Evolutionary conservation across 495 filamentous ascomycete species (phyloP), one percentile per base, ranked within the genome.

Genomic region (Choiromyces venosus): DNA sequence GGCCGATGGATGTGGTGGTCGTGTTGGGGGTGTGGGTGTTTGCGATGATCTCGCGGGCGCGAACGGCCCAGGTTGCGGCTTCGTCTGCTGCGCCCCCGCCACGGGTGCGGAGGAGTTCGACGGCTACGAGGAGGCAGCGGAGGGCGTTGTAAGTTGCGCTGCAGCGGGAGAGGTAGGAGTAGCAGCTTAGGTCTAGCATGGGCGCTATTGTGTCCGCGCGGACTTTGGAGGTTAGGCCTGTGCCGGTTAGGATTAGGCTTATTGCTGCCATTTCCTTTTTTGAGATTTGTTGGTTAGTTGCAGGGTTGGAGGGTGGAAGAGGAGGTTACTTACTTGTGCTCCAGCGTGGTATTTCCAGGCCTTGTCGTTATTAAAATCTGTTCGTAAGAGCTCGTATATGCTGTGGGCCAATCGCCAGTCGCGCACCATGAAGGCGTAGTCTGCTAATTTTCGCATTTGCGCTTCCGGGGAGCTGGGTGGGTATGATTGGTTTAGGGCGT

Each of bases 321-420:
- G n/a, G n/a, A n/a, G n/a, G n/a, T n/a, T 25, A 36, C 56, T 21
- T 44, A 80, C 77, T 33, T 80, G 79, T 52, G 92, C 91, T 0
- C 91, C 93, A 0, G 96, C 95, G 81, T 97, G 93, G 76, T 97
- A 93, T 77, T 86, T 91, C 95, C 96, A 98, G 1, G 95, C 95
- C 82, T 97, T 97, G 81, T 98, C 94, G 80, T 94, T 94, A 72
- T 88, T 89, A 79, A 93, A 98, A 79, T 99, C 95, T 10, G 89
- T 86, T 40, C 92, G 87, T 4, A 99, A 85, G 21, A 98, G 86
- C 29, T 98, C 95, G 82, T 97, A 99, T 0, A 91, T 94, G 12
- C 89, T 91, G 76, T 93, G 88, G 65, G 95, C 90, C n/a, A 99
- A 84, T 81, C 94, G 96, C 88, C 89, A 98, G 82, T 99, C 95